Conservation (phyloP, 331 rosid genomes). For the Quercus phellos region DNA sequence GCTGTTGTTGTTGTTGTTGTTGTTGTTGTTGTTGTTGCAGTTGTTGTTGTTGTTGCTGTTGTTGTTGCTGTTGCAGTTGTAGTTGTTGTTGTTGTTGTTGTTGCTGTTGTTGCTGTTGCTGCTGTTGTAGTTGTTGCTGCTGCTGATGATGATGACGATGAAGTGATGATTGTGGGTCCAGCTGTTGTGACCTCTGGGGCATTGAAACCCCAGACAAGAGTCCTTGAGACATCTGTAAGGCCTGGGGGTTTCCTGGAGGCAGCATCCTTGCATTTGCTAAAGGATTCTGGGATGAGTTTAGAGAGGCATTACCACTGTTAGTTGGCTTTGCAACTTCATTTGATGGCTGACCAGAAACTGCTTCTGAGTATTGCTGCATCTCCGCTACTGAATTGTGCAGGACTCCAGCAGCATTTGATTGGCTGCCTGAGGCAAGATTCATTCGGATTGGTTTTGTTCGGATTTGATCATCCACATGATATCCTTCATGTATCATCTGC, state of each 20-base stretch:
- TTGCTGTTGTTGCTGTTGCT: accelerated
- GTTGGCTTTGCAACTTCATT: conserved; percentile 63
- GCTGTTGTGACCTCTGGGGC: conserved; percentile 65
- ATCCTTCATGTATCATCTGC: conserved; percentile 79
- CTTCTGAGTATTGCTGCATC: conserved; percentile 73
- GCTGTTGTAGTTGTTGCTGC: not conserved
- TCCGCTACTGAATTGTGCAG: conserved; percentile 53
- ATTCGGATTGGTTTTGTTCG: conserved; percentile 48
- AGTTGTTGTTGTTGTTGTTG: conserved; percentile 54
- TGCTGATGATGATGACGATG: conserved; percentile 54
- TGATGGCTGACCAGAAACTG: conserved; percentile 49
- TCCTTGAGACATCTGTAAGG: conserved; percentile 90
- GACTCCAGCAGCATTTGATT: conserved; percentile 39
- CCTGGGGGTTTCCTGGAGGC: conserved; percentile 83
- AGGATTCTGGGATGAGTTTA: conserved; percentile 62
- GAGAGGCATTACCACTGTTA: conserved; percentile 39
- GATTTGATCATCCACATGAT: conserved; percentile 44
- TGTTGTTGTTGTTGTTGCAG: conserved; percentile 58
- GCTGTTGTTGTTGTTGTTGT: conserved; percentile 49
- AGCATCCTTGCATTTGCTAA: conserved; percentile 70
- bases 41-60: conserved; percentile 42
- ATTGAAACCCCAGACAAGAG: conserved; percentile 61
- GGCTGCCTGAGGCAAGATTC: conserved; percentile 46
- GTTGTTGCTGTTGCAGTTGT: conserved; percentile 55
- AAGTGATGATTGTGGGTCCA: conserved; percentile 63